A percentile compares a stretch with the other conserved stretches of the same genome.
Evolutionary conservation across 2,329 filamentous ascomycete genomes (phyloP).

Genomic region (Shiraia bambusicola): DNA sequence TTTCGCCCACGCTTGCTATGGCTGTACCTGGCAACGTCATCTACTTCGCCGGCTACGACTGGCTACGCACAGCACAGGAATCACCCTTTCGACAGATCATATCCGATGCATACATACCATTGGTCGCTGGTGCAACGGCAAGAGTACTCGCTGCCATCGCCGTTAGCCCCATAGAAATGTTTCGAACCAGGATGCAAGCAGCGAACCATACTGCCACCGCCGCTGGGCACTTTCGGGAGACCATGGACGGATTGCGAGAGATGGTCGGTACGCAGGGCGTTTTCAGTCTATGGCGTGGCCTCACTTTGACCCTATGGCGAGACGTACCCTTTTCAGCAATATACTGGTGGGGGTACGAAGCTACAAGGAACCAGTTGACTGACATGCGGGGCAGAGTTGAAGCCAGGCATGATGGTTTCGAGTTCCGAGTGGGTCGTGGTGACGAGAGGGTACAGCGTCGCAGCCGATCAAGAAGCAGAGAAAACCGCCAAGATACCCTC

Average conservation of each 20-base stretch:
- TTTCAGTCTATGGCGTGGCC: slow-evolving; percentile 81
- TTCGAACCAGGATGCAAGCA: slow-evolving; percentile 88
- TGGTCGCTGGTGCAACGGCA: slow-evolving; percentile 77
- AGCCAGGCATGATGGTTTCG: slow-evolving; percentile 29
- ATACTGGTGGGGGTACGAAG: slow-evolving; percentile 98
- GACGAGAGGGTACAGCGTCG: slow-evolving; percentile 32
- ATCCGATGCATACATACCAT: slow-evolving; percentile 70
- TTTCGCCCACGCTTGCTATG: slow-evolving; percentile 95
- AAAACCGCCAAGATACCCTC: slow-evolving; percentile 76
- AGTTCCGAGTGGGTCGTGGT: slow-evolving; percentile 39
- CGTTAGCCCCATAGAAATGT: slow-evolving; percentile 90
- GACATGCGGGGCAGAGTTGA: slow-evolving; percentile 62
- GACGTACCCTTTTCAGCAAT: slow-evolving; percentile 96
- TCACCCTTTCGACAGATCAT: slow-evolving; percentile 67
- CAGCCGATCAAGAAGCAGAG: slow-evolving; percentile 60
- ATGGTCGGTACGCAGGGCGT: slow-evolving; percentile 81
- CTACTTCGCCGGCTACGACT: slow-evolving; percentile 98
- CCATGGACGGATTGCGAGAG: slow-evolving; percentile 70
- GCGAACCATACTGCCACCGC: slow-evolving; percentile 49
- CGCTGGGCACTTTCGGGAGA: slow-evolving; percentile 74
- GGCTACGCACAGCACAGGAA: slow-evolving; percentile 71
- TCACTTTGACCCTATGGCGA: slow-evolving; percentile 90
- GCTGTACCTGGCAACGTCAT: slow-evolving; percentile 94
- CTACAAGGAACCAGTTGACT: slow-evolving; percentile 69
- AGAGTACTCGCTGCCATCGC: slow-evolving; percentile 77